These are phyloP conservation scores for Fusarium temperatum DNA, from an alignment of 2,329 filamentous ascomycete species.

Conservation along the genomic window DNA sequence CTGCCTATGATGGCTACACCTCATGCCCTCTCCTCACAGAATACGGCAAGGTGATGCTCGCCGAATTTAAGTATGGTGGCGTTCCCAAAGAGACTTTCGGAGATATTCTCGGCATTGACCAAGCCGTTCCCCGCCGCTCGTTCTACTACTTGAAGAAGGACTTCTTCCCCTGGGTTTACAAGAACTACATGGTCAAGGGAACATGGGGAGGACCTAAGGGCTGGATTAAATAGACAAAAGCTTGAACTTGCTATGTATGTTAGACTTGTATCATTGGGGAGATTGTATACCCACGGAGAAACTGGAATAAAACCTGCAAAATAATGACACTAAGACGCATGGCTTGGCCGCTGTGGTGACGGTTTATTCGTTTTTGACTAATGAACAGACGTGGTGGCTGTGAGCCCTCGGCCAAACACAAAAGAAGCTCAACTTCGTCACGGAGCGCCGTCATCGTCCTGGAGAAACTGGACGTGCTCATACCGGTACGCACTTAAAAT, in stretches of 20 bases:
- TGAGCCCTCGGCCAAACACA: background rate
- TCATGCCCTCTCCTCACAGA: constrained; percentile 64
- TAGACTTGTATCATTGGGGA: constrained; percentile 3
- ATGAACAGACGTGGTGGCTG: background rate
- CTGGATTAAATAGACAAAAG: constrained; percentile 44
- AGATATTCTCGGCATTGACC: constrained; percentile 63
- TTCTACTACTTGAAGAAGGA: constrained; percentile 73
- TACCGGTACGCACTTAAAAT: background rate
- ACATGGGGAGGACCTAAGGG: constrained; percentile 70
- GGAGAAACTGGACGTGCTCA: too few relatives aligned
- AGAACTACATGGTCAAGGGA: constrained; percentile 67
- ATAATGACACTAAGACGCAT: background rate
- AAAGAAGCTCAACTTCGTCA: background rate
- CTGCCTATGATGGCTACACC: constrained; percentile 63
- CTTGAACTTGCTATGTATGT: constrained; percentile 12
- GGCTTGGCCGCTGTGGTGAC: background rate
- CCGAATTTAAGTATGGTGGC: constrained; percentile 72
- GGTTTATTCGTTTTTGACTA: background rate
- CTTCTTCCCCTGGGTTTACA: constrained; percentile 75
- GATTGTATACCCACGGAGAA: constrained; percentile 7
- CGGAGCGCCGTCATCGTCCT: too few relatives aligned
- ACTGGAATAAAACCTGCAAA: background rate
- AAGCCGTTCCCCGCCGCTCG: constrained; percentile 61
- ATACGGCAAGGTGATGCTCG: constrained; percentile 70
- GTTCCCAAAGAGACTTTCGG: constrained; percentile 71